Base-by-base conservation (phyloP, 139 green algal species). In the Tetratostichococcus sp. region DNA sequence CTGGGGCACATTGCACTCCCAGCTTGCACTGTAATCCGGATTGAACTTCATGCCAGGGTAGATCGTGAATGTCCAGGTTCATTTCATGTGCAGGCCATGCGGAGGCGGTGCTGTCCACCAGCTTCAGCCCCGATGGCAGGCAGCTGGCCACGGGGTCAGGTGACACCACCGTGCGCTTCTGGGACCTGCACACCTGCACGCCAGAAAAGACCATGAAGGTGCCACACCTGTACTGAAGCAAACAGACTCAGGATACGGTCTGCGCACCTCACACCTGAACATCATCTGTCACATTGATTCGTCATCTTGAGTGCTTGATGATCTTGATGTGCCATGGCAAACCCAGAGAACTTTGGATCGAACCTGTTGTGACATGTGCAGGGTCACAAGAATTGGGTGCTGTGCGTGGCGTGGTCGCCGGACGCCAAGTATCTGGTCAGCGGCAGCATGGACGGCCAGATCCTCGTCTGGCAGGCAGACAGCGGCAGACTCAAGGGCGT, bases 121-220 rank as follows among this genome's bases (percentile, higher is more conserved):
- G 75, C n/a, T 99, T 99, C 88, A 94, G 83, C 35, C 95, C 94
- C 2, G 84, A 97, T 77, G 95, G 96, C 32, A 83, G 83, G 70
- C 79, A 80, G 57, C 84, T 99, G 50, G 92, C 89, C 28, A 97
- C 84, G 50, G 96, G 96, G 28, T 88, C 73, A 0, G 96, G 96
- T 0, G 96, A 99, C 86, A 95, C 88, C 25, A 98, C 90, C 0
- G 87, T 99, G 43, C 81, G 96, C 4, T 81, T 98, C 6, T 99
- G 96, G 96, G 89, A 98, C 83, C 83, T 98, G 16, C 82, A 85
- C 78, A 98, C 93, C 39, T 89, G 98, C 80, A 87, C 84, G 59
- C 93, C 94, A 4, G 70, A 83, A 39, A 70, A 90, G 33, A 91
- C 91, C n/a, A 91, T 88, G 78, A 91, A 94, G 82, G 89, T 91